Percentiles rank a stretch among this genome's conserved stretches.
Conservation (phyloP, 2,329 filamentous ascomycete genomes). For the Penicillium sumatraense region DNA sequence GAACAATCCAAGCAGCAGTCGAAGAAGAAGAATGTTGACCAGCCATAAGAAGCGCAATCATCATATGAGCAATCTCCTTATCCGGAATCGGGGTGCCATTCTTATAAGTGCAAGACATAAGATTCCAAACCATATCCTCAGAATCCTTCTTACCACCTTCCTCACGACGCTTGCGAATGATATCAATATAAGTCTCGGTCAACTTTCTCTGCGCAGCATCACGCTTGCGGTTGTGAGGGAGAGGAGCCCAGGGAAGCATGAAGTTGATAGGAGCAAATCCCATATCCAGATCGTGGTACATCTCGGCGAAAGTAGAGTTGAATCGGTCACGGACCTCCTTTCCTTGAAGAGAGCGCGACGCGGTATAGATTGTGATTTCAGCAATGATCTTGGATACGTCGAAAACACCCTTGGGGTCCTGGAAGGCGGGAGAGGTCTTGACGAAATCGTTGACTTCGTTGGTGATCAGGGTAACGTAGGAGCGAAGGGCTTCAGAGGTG, state of each 20-base stretch:
- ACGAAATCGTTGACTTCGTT: slow-evolving; percentile 75
- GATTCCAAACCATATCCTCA: slow-evolving; percentile 85
- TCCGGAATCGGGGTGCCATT: slow-evolving; percentile 79
- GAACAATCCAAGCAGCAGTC: slow-evolving; percentile 81
- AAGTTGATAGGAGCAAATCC: slow-evolving; percentile 91
- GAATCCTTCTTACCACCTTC: slow-evolving; percentile 57
- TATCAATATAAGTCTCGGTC: slow-evolving; percentile 79
- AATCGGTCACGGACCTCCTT: slow-evolving; percentile 80
- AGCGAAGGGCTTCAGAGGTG: slow-evolving; percentile 64
- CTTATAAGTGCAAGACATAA: slow-evolving; percentile 87
- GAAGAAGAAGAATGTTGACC: slow-evolving; percentile 89
- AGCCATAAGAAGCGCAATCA: slow-evolving; percentile 92
- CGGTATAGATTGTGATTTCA: slow-evolving; percentile 88
- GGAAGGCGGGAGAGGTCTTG: slow-evolving; percentile 68
- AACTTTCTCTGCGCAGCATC: slow-evolving; percentile 81
- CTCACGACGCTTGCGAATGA: slow-evolving; percentile 73
- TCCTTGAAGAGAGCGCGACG: slow-evolving; percentile 82
- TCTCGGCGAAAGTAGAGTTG: slow-evolving; percentile 76
- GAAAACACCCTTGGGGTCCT: slow-evolving; percentile 69
- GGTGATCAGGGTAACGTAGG: slow-evolving; percentile 79
- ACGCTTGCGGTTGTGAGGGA: slow-evolving; percentile 84
- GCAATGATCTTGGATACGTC: slow-evolving; percentile 78
- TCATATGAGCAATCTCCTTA: slow-evolving; percentile 85
- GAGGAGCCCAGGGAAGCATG: slow-evolving; percentile 83
- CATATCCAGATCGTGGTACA: slow-evolving; percentile 90